Conservation (phyloP, 2,329 filamentous ascomycete genomes). For the Trichophyton verrucosum region DNA sequence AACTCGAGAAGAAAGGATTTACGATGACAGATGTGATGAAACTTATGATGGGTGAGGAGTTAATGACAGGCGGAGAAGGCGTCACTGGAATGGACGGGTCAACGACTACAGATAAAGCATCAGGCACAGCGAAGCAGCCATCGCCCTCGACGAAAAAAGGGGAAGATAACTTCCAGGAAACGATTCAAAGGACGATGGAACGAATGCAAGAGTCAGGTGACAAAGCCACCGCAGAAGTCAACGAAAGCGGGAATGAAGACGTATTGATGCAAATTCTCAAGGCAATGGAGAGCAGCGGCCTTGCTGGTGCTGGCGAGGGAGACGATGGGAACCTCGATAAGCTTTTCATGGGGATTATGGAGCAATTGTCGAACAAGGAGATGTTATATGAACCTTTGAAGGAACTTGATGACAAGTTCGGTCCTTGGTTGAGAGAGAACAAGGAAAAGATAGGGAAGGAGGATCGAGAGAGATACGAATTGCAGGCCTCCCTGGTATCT, state of each 20-base stretch:
- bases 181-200: conserved; percentile 87
- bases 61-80: neutral
- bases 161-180: conserved; percentile 74
- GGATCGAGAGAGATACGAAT: conserved; percentile 67
- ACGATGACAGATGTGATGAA: conserved; percentile 21
- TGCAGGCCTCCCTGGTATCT: conserved; percentile 64
- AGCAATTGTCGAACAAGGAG: conserved; percentile 95
- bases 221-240: conserved; percentile 65
- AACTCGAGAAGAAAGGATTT: conserved; percentile 21
- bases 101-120: conserved; percentile 12
- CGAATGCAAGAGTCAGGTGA: conserved; percentile 85
- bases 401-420: conserved; percentile 86
- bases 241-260: conserved; percentile 57
- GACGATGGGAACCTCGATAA: conserved; percentile 81
- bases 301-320: conserved; percentile 24
- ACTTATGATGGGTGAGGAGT: conserved; percentile 21
- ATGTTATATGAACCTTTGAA: conserved; percentile 99
- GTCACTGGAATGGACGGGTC: conserved; percentile 8
- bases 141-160: conserved; percentile 17
- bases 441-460: conserved; percentile 47
- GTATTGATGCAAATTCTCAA: conserved; percentile 87
- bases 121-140: conserved; percentile 12
- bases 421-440: conserved; percentile 75
- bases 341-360: conserved; percentile 97
- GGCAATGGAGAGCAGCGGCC: conserved; percentile 57